phyloP scores from a whole-genome alignment of 441 rosid species.

The Bocquillonia castaneifolia region DNA sequence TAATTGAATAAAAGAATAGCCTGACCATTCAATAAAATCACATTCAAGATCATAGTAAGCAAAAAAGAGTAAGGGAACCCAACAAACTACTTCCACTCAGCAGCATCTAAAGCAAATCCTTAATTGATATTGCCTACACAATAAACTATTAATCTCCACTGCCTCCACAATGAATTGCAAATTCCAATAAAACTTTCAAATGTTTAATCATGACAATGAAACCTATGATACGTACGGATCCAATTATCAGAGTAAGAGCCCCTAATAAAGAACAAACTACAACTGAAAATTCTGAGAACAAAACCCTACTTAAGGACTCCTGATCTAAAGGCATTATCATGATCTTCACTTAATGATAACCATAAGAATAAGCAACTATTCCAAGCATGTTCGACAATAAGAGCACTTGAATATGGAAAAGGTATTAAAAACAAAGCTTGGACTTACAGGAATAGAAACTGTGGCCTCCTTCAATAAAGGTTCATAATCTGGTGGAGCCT shows the following conservation, averaged over 20 bases:
- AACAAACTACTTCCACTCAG: slow-evolving; percentile 8
- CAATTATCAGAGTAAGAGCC: background rate
- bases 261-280: background rate
- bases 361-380: background rate
- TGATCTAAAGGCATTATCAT: background rate
- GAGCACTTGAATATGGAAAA: background rate
- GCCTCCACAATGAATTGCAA: background rate
- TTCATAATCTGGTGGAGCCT: slow-evolving; percentile 74
- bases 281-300: background rate
- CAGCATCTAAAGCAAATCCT: slow-evolving; percentile 5
- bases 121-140: background rate
- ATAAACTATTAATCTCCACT: slow-evolving; percentile 1
- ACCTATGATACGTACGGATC: no score
- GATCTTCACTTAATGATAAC: background rate
- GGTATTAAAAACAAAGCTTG: background rate
- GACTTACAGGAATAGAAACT: slow-evolving; percentile 71
- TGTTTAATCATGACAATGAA: background rate
- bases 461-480: slow-evolving; percentile 73
- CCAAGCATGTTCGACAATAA: background rate
- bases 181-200: background rate
- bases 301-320: background rate
- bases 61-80: background rate
- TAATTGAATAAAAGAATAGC: background rate
- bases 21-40: background rate
- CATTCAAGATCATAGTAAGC: background rate